Evolutionary conservation across 306 rosid genomes (phyloP).

Genomic region (Elaeagnus macrophylla): DNA sequence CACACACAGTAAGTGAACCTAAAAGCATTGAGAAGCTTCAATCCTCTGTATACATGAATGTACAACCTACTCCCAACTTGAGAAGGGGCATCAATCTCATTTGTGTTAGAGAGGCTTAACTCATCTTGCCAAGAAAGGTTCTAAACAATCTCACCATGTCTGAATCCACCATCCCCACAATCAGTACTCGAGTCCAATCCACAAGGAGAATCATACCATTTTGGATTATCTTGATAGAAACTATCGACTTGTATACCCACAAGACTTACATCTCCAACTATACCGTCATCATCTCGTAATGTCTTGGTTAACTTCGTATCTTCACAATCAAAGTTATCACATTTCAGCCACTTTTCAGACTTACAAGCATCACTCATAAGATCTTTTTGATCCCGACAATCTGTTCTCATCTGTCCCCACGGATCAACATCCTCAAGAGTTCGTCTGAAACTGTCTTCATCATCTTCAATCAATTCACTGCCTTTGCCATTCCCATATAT

Average conservation of each 20-base stretch:
- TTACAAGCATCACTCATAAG: slow-evolving; percentile 65
- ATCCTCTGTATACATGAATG: slow-evolving; percentile 77
- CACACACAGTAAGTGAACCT: slow-evolving; percentile 55
- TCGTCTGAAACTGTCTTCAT: slow-evolving; percentile 86
- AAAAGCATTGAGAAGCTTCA: slow-evolving; percentile 50
- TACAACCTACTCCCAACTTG: slow-evolving; percentile 68
- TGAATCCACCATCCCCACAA: slow-evolving; percentile 79
- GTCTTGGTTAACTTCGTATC: slow-evolving; percentile 89
- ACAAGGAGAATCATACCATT: slow-evolving; percentile 99
- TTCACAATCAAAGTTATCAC: slow-evolving; percentile 79
- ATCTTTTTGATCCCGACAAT: slow-evolving; percentile 69
- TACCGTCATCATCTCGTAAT: slow-evolving; percentile 66
- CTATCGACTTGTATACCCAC: slow-evolving; percentile 93
- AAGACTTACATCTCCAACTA: slow-evolving; percentile 83
- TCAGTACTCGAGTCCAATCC: slow-evolving; percentile 79
- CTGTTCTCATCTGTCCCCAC: slow-evolving; percentile 86
- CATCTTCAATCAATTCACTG: slow-evolving; percentile 84
- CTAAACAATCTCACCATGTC: slow-evolving; percentile 84
- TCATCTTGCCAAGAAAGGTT: slow-evolving; percentile 26
- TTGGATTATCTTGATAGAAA: slow-evolving; percentile 80
- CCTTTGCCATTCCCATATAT: slow-evolving; percentile 80
- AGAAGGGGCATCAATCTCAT: slow-evolving; percentile 26
- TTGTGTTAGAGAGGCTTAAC: slow-evolving; percentile 46
- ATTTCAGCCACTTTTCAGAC: slow-evolving; percentile 92
- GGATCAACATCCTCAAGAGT: slow-evolving; percentile 78